A percentile compares a stretch with the other conserved stretches of the same genome.
phyloP scores from a whole-genome alignment of 208 protist genomes.

The Porcisia deanei region DNA sequence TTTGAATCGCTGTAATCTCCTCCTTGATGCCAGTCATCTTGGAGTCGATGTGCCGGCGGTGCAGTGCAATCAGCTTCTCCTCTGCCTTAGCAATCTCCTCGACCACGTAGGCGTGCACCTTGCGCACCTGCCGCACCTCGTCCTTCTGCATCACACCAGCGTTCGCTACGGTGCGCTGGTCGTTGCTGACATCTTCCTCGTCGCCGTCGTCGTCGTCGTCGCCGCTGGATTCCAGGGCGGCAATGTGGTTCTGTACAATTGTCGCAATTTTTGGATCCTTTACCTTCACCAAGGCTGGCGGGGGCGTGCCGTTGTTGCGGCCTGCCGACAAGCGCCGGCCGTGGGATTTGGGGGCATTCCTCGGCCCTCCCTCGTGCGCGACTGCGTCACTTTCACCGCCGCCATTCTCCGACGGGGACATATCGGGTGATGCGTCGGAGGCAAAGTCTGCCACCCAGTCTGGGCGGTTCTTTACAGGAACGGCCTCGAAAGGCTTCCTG shows the following conservation, averaged over 20 bases:
- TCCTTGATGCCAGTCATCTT: slow-evolving; percentile 95
- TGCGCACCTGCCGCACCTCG: slow-evolving; percentile 86
- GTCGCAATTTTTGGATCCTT: slow-evolving; percentile 89
- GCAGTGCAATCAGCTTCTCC: slow-evolving; percentile 91
- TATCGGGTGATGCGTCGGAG: slow-evolving; percentile 28
- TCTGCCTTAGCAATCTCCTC: slow-evolving; percentile 94
- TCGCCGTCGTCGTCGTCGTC: slow-evolving; percentile 70
- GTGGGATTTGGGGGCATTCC: slow-evolving; percentile 19
- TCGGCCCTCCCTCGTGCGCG: background rate
- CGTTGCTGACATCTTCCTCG: slow-evolving; percentile 32
- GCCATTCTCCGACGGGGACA: slow-evolving; percentile 21
- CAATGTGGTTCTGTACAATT: slow-evolving; percentile 87
- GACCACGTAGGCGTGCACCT: slow-evolving; percentile 91
- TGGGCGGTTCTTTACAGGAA: slow-evolving; percentile 51
- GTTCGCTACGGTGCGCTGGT: background rate
- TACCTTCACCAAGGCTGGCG: slow-evolving; percentile 39
- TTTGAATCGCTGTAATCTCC: slow-evolving; percentile 90
- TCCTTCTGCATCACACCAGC: slow-evolving; percentile 37
- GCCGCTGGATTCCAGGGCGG: slow-evolving; percentile 54
- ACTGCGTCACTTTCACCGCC: slow-evolving; percentile 7
- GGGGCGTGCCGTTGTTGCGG: slow-evolving; percentile 20
- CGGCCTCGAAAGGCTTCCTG: slow-evolving; percentile 48
- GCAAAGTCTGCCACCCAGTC: slow-evolving; percentile 84
- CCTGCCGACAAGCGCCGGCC: slow-evolving; percentile 15
- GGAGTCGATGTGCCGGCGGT: slow-evolving; percentile 93